phyloP scores from a whole-genome alignment of 331 rosid species.

The Saraca asoca region DNA sequence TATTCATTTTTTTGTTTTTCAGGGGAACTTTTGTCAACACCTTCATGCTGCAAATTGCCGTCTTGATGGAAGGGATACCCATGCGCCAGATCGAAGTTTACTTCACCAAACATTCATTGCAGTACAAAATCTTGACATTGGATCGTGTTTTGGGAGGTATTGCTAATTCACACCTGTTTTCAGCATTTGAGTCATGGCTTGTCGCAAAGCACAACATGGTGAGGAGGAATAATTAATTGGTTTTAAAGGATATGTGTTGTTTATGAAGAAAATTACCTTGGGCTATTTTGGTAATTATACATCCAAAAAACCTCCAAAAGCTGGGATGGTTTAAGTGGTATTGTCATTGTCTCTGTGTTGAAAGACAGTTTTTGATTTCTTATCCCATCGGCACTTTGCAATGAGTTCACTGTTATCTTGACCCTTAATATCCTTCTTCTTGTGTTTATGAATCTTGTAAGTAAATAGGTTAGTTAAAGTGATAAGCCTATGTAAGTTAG shows the following conservation, averaged over 20 bases:
- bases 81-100: slow-evolving; percentile 97
- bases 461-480: no score
- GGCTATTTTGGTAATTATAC: slow-evolving; percentile 8
- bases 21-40: slow-evolving; percentile 94
- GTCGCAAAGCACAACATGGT: slow-evolving; percentile 99
- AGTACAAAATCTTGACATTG: slow-evolving; percentile 83
- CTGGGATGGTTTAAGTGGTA: neutral
- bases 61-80: slow-evolving; percentile 93
- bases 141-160: slow-evolving; percentile 99
- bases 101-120: slow-evolving; percentile 95
- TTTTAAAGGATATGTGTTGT: slow-evolving; percentile 1
- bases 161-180: slow-evolving; percentile 95
- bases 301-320: slow-evolving; percentile 1
- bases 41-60: slow-evolving; percentile 88
- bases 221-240: slow-evolving; percentile 28
- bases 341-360: neutral
- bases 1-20: slow-evolving; percentile 31
- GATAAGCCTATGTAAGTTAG: no score
- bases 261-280: slow-evolving; percentile 12
- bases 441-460: slow-evolving; percentile 35
- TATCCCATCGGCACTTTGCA: neutral
- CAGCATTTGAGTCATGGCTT: slow-evolving; percentile 98
- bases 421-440: slow-evolving; percentile 21
- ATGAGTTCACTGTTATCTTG: slow-evolving; percentile 11
- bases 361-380: no score